phyloP scores from a whole-genome alignment of 805 yeast species.

The Nakazawaea ernobii region DNA sequence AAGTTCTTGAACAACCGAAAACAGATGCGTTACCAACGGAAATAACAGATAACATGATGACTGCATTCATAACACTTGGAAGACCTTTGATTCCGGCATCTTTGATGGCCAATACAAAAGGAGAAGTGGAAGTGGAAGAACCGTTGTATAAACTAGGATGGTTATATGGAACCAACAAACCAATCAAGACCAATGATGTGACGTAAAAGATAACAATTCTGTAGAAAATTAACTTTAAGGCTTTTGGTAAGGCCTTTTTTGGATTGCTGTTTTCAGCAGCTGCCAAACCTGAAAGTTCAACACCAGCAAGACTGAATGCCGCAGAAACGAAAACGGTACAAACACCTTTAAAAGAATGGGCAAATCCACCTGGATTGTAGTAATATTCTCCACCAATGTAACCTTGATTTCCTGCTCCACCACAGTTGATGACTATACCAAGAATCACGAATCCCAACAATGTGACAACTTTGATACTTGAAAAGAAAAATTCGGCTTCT shows the following conservation, averaged over 20 bases:
- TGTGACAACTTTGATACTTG: constrained; percentile 40
- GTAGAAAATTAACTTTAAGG: constrained; percentile 63
- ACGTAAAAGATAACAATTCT: constrained; percentile 63
- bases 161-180: constrained; percentile 60
- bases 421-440: constrained; percentile 41
- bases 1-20: constrained; percentile 62
- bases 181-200: constrained; percentile 54
- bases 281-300: constrained; percentile 58
- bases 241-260: constrained; percentile 62
- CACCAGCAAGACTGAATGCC: constrained; percentile 46
- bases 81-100: constrained; percentile 60
- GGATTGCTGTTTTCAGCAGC: constrained; percentile 73
- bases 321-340: constrained; percentile 46
- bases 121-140: constrained; percentile 64
- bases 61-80: constrained; percentile 63
- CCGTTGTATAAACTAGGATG: constrained; percentile 47
- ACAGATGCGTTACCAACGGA: constrained; percentile 75
- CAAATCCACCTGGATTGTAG: constrained; percentile 51
- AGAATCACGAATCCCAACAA: constrained; percentile 41
- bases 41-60: constrained; percentile 58
- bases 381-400: constrained; percentile 46
- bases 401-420: constrained; percentile 36
- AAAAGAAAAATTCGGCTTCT: constrained; percentile 48
- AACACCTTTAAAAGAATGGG: constrained; percentile 46
- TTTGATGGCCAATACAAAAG: constrained; percentile 68